A percentile compares a stretch with the other conserved stretches of the same genome.
phyloP scores from a whole-genome alignment of 1,284 basidiomycete genomes.

The Cutaneotrichosporon cavernicola region DNA sequence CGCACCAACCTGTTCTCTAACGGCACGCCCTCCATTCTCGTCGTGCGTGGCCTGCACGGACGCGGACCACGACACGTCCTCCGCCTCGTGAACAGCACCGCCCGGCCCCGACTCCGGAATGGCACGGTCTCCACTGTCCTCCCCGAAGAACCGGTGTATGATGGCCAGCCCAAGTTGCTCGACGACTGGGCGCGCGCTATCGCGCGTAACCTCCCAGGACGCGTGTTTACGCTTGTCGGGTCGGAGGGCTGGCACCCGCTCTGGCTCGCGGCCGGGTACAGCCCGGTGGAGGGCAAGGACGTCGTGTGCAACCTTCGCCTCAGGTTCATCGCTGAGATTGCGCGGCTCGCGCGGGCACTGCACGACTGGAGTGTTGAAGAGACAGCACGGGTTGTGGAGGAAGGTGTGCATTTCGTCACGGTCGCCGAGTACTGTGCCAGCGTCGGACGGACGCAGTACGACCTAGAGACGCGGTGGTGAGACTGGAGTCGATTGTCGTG shows the following conservation, averaged over 20 bases:
- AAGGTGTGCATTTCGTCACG: not conserved
- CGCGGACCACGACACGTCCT: slow-evolving; percentile 3
- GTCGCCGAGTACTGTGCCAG: not conserved
- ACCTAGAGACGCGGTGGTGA: slow-evolving; percentile 3
- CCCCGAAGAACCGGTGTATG: not conserved
- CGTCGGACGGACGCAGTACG: not conserved
- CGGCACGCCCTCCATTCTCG: not conserved
- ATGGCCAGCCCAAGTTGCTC: slow-evolving; percentile 2
- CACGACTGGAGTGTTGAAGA: not conserved
- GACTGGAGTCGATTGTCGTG: not conserved
- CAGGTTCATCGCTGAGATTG: not conserved
- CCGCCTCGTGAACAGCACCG: not conserved
- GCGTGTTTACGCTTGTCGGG: slow-evolving; percentile 4
- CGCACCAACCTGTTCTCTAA: not conserved
- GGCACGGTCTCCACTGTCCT: slow-evolving; percentile 1
- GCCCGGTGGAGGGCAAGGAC: not conserved
- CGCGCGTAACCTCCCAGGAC: not conserved
- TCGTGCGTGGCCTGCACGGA: not conserved
- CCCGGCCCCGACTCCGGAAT: not conserved
- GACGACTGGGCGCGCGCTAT: slow-evolving; percentile 4
- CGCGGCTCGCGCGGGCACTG: not conserved
- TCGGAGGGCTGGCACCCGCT: slow-evolving; percentile 5
- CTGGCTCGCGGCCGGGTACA: not conserved
- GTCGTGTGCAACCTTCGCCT: not conserved
- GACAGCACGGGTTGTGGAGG: not conserved